A percentile compares a stretch with the other conserved stretches of the same genome.
These are phyloP conservation scores for Nigrospora osmanthi DNA, from an alignment of 2,329 filamentous ascomycete genomes.

Conservation along the genomic window DNA sequence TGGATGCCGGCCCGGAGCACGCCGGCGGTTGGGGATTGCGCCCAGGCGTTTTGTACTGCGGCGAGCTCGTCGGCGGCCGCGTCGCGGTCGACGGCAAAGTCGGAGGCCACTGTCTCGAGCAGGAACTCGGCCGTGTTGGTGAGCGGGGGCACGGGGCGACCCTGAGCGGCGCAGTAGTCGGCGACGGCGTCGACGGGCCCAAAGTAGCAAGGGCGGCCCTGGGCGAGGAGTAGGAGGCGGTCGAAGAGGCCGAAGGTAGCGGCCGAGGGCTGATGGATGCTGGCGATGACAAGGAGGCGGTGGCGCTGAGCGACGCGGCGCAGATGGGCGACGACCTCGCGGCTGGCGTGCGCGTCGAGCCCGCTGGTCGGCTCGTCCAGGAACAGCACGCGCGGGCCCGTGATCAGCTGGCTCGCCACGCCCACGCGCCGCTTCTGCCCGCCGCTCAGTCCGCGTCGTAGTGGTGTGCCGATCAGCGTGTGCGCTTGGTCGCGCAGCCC, in stretches of 20 bases:
- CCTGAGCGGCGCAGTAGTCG: conserved; percentile 57
- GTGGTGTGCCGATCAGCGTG: conserved; percentile 72
- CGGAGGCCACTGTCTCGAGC: conserved; percentile 70
- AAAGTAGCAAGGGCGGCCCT: conserved; percentile 65
- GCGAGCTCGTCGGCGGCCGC: conserved; percentile 40
- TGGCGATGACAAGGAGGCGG: conserved; percentile 69
- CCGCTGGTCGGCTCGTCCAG: conserved; percentile 81
- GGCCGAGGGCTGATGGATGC: conserved; percentile 80
- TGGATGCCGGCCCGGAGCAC: conserved; percentile 15
- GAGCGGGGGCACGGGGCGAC: conserved; percentile 49
- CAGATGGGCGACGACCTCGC: conserved; percentile 69
- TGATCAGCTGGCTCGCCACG: conserved; percentile 75
- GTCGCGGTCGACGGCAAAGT: conserved; percentile 52
- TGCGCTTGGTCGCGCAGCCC: conserved; percentile 63
- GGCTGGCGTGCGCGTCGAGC: conserved; percentile 69
- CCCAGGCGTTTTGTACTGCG: conserved; percentile 49
- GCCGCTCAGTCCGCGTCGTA: conserved; percentile 75
- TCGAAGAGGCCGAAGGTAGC: conserved; percentile 76
- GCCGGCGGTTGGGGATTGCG: conserved; percentile 29
- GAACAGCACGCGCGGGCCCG: conserved; percentile 72
- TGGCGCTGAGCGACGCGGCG: conserved; percentile 57
- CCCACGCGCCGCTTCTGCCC: conserved; percentile 78
- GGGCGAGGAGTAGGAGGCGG: conserved; percentile 66
- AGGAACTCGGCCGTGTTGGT: conserved; percentile 77
- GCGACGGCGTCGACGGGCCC: conserved; percentile 51